phyloP scores from a whole-genome alignment of 805 yeast genomes.

The Zygosaccharomyces bisporus region DNA sequence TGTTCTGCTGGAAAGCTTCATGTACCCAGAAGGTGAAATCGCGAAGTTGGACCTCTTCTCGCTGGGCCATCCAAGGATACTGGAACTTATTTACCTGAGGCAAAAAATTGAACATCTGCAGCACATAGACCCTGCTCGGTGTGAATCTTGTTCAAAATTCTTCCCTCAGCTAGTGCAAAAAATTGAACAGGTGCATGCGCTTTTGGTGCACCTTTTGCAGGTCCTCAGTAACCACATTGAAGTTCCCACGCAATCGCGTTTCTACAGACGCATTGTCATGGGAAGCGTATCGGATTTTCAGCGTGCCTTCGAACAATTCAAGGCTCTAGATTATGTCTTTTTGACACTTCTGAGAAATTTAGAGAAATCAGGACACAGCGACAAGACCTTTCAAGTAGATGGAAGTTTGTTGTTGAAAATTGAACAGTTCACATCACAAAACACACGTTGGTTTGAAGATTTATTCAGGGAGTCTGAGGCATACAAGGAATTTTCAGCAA shows the following conservation, averaged over 20 bases:
- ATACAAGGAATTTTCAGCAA: constrained; percentile 14
- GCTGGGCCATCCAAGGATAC: constrained; percentile 26
- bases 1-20: constrained; percentile 25
- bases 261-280: constrained; percentile 19
- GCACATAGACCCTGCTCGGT: neutral
- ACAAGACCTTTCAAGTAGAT: constrained; percentile 18
- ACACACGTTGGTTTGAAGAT: constrained; percentile 18
- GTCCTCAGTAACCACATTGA: constrained; percentile 23
- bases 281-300: constrained; percentile 23
- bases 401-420: constrained; percentile 15
- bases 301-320: constrained; percentile 21
- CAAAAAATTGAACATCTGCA: constrained; percentile 17
- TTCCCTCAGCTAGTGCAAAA: constrained; percentile 9
- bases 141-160: constrained; percentile 5
- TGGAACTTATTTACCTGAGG: constrained; percentile 25
- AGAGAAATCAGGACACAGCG: constrained; percentile 12
- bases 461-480: constrained; percentile 19
- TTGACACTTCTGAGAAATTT: constrained; percentile 14
- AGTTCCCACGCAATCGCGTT: constrained; percentile 13
- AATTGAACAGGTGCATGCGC: constrained; percentile 18
- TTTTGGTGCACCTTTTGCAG: constrained; percentile 18
- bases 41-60: constrained; percentile 11
- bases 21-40: constrained; percentile 24
- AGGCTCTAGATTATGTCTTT: constrained; percentile 17
- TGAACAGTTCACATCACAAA: constrained; percentile 17